Percentiles rank a stretch among this genome's conserved stretches.
Evolutionary conservation across 495 filamentous ascomycete species (phyloP).

Genomic region (Pseudomonodictys pantanalensis): DNA sequence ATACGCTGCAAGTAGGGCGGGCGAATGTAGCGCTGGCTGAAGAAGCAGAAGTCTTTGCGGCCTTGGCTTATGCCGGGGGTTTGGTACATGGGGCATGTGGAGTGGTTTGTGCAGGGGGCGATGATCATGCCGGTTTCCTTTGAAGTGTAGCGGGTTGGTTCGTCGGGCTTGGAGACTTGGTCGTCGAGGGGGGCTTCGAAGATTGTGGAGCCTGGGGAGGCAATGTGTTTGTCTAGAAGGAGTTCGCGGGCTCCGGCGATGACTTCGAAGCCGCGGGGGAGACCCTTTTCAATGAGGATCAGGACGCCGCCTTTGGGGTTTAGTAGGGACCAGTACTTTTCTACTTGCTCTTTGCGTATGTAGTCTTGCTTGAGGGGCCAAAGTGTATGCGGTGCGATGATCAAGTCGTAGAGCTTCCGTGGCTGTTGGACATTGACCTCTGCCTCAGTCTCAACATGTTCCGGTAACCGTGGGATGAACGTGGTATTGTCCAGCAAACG

Average conservation of each 20-base stretch:
- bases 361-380: slow-evolving; percentile 70
- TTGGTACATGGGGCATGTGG: slow-evolving; percentile 82
- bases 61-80: slow-evolving; percentile 62
- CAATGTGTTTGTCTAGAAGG: slow-evolving; percentile 71
- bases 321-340: slow-evolving; percentile 86
- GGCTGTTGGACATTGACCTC: slow-evolving; percentile 46
- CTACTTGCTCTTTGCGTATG: slow-evolving; percentile 68
- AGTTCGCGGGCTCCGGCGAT: slow-evolving; percentile 78
- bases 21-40: slow-evolving; percentile 81
- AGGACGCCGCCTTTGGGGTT: slow-evolving; percentile 82
- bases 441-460: slow-evolving; percentile 44
- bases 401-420: slow-evolving; percentile 81
- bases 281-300: slow-evolving; percentile 85
- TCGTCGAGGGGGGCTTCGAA: slow-evolving; percentile 31
- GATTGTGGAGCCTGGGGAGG: slow-evolving; percentile 56
- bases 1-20: slow-evolving; percentile 80
- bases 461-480: slow-evolving; percentile 89
- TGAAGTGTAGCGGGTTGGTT: slow-evolving; percentile 39
- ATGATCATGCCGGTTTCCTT: slow-evolving; percentile 88
- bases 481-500: slow-evolving; percentile 80
- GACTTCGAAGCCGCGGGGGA: slow-evolving; percentile 87
- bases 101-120: slow-evolving; percentile 92
- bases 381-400: slow-evolving; percentile 82
- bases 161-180: slow-evolving; percentile 36
- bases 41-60: slow-evolving; percentile 87